These are phyloP conservation scores for Trifolium fragiferum DNA, from an alignment of 306 rosid species.

Conservation along the genomic window DNA sequence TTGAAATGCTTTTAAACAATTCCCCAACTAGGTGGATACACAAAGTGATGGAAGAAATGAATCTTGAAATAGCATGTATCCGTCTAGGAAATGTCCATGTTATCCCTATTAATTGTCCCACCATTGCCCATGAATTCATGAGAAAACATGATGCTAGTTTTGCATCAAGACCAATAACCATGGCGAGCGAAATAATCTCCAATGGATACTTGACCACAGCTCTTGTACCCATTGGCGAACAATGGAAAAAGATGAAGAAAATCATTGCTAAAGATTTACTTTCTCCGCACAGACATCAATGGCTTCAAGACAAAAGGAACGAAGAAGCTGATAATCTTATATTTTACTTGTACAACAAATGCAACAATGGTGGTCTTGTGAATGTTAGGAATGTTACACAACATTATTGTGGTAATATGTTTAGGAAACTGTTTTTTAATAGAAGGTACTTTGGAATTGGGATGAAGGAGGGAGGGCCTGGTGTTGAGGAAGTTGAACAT, in stretches of 20 bases:
- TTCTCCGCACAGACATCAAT: neutral
- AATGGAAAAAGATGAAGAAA: constrained; percentile 14
- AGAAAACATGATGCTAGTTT: neutral
- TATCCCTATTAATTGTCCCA: neutral
- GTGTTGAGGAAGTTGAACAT: neutral
- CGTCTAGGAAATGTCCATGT: neutral
- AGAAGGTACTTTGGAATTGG: neutral
- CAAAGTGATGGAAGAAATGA: neutral
- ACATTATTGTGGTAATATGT: neutral
- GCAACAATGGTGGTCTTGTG: neutral
- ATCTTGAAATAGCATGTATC: neutral
- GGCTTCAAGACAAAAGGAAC: neutral
- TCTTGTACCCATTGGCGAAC: neutral
- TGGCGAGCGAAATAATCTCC: neutral
- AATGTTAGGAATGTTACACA: neutral
- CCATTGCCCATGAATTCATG: neutral
- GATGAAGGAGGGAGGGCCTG: constrained; percentile 7
- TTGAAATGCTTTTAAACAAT: constrained; percentile 42
- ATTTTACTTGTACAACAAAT: neutral
- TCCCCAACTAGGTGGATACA: neutral
- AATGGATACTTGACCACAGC: neutral
- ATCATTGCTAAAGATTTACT: neutral
- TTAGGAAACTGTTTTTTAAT: neutral
- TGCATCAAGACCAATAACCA: neutral
- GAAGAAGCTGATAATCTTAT: neutral